Conservation (phyloP, 2,329 filamentous ascomycete species). For the Aspergillus phoenicis region DNA sequence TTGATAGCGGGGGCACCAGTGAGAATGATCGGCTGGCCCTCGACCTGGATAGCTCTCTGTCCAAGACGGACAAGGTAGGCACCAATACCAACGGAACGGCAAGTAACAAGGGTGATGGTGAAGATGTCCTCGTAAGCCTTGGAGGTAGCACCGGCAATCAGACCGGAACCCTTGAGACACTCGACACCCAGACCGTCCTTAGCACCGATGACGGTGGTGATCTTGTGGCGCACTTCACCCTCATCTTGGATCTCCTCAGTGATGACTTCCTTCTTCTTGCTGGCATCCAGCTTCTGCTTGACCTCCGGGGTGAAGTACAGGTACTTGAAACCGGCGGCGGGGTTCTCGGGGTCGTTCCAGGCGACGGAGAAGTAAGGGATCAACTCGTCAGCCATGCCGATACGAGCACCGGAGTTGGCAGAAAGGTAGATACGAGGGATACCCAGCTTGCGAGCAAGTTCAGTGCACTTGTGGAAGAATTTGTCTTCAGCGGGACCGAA, state of each 20-base stretch:
- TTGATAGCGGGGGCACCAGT: conserved; percentile 97
- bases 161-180: conserved; percentile 92
- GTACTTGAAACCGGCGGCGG: conserved; percentile 92
- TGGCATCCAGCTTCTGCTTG: conserved; percentile 83
- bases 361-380: conserved; percentile 97
- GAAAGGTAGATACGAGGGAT: conserved; percentile 97
- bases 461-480: conserved; percentile 99
- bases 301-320: conserved; percentile 86
- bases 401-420: conserved; percentile 96
- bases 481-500: conserved; percentile 96
- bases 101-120: conserved; percentile 95
- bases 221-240: conserved; percentile 89
- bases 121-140: conserved; percentile 98
- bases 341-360: conserved; percentile 83
- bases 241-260: conserved; percentile 85
- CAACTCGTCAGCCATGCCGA: conserved; percentile 93
- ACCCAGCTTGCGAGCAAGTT: conserved; percentile 88
- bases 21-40: conserved; percentile 97
- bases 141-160: conserved; percentile 96
- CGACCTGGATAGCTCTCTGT: conserved; percentile 97
- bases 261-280: conserved; percentile 73
- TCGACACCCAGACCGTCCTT: conserved; percentile 98
- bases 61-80: conserved; percentile 97
- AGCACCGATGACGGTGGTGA: conserved; percentile 86
- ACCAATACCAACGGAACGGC: conserved; percentile 98